Evolutionary conservation across 495 filamentous ascomycete genomes (phyloP).

Genomic region (Neurospora cerealis): DNA sequence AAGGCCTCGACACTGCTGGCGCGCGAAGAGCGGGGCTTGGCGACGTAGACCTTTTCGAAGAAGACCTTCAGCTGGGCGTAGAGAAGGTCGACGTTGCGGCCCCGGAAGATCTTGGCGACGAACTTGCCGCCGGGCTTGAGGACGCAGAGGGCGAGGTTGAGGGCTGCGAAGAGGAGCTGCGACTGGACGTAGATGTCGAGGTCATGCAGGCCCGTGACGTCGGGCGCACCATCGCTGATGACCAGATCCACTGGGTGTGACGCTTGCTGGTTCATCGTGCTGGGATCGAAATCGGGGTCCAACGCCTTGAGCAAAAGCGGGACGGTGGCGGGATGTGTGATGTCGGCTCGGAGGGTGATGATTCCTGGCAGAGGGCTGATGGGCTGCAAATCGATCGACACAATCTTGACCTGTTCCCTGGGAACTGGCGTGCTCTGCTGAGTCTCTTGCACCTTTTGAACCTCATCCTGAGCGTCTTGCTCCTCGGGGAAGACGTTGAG

Average conservation of each 20-base stretch:
- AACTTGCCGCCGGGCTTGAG: constrained; percentile 89
- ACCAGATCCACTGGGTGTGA: constrained; percentile 79
- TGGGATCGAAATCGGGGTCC: constrained; percentile 59
- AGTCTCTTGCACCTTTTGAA: neutral
- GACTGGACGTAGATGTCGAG: constrained; percentile 96
- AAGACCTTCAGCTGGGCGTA: constrained; percentile 87
- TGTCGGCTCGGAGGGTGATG: constrained; percentile 82
- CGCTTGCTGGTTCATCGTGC: constrained; percentile 37
- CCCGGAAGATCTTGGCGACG: constrained; percentile 95
- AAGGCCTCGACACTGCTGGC: constrained; percentile 96
- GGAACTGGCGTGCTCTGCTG: constrained; percentile 19
- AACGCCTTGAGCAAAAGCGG: constrained; percentile 77
- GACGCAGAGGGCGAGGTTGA: constrained; percentile 86
- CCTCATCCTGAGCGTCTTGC: constrained; percentile 15
- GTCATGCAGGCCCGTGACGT: constrained; percentile 94
- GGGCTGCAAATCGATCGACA: constrained; percentile 89
- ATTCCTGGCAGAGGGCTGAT: constrained; percentile 91
- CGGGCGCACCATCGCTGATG: constrained; percentile 87
- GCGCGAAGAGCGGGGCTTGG: constrained; percentile 84
- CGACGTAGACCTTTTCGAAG: constrained; percentile 77
- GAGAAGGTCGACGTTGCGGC: constrained; percentile 82
- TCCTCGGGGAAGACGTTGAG: constrained; percentile 33
- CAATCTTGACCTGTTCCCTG: constrained; percentile 76
- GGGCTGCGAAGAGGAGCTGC: constrained; percentile 84
- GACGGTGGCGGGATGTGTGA: constrained; percentile 92